A percentile compares a stretch with the other conserved stretches of the same genome.
Conservation (phyloP, 345 rosid genomes). For the Salix dunnii region DNA sequence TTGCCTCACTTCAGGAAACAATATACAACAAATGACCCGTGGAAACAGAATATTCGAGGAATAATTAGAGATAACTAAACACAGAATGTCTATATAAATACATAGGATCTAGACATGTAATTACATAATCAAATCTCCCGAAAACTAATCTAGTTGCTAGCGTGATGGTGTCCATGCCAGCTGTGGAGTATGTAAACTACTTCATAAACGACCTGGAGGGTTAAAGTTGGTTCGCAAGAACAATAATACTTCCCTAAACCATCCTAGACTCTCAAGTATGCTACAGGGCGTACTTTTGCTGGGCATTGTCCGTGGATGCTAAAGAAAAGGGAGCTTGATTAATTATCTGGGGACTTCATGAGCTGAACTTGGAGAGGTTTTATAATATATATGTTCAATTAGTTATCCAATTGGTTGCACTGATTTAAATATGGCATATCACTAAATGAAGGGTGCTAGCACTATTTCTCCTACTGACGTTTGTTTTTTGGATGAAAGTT, state of each 20-base stretch:
- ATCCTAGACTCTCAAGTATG: neutral
- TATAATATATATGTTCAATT: neutral
- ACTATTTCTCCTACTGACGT: neutral
- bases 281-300: neutral
- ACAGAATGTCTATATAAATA: neutral
- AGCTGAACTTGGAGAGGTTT: neutral
- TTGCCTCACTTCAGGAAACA: neutral
- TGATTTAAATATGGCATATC: neutral
- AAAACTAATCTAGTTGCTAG: neutral
- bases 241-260: neutral
- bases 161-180: neutral
- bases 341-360: neutral
- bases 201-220: neutral
- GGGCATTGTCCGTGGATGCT: neutral
- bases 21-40: neutral
- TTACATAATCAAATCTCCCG: neutral
- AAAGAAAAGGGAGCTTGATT: neutral
- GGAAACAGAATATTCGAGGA: neutral
- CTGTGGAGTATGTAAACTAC: neutral
- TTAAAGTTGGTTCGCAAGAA: neutral
- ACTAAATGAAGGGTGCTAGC: neutral
- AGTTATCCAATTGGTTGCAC: neutral
- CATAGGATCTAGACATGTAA: neutral
- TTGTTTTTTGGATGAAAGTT: neutral
- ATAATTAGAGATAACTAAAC: neutral